Evolutionary conservation across 768 basidiomycete species (phyloP).

Genomic region (Russula lepida): DNA sequence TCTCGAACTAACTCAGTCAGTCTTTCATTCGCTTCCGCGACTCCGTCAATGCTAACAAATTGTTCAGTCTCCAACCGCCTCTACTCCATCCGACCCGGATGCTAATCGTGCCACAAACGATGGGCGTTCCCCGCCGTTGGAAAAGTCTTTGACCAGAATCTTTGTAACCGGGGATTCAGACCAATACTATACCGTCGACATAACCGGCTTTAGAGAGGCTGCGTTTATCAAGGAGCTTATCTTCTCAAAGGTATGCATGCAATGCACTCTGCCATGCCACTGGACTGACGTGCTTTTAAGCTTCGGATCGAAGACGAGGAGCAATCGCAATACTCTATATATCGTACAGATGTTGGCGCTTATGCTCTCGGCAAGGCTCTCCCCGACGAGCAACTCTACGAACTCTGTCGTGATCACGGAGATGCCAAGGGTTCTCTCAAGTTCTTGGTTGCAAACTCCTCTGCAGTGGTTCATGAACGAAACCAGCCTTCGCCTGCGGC

Average conservation of each 20-base stretch:
- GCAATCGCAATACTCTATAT: slow-evolving; percentile 66
- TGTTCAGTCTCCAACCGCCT: slow-evolving; percentile 24
- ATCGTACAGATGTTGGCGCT: slow-evolving; percentile 79
- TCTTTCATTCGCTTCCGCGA: not conserved
- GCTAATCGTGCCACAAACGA: slow-evolving; percentile 10
- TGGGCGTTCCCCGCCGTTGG: slow-evolving; percentile 22
- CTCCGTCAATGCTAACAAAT: slow-evolving; percentile 17
- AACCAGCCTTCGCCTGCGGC: slow-evolving; percentile 28
- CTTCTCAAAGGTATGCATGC: slow-evolving; percentile 56
- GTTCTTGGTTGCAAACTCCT: slow-evolving; percentile 67
- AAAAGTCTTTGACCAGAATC: slow-evolving; percentile 34
- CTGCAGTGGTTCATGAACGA: slow-evolving; percentile 50
- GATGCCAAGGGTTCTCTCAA: slow-evolving; percentile 78
- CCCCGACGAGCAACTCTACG: slow-evolving; percentile 58
- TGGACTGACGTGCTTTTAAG: slow-evolving; percentile 31
- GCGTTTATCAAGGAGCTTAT: slow-evolving; percentile 73
- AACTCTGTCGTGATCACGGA: slow-evolving; percentile 61
- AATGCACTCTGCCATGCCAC: not conserved
- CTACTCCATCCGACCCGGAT: slow-evolving; percentile 20
- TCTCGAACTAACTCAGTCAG: slow-evolving; percentile 29
- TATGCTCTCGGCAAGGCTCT: slow-evolving; percentile 69
- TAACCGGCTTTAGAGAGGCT: slow-evolving; percentile 55
- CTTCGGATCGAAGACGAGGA: slow-evolving; percentile 81
- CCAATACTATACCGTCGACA: slow-evolving; percentile 61
- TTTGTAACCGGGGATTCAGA: slow-evolving; percentile 76